Conservation (phyloP, 169 alveolate species). For the Toxoplasma gondii region DNA sequence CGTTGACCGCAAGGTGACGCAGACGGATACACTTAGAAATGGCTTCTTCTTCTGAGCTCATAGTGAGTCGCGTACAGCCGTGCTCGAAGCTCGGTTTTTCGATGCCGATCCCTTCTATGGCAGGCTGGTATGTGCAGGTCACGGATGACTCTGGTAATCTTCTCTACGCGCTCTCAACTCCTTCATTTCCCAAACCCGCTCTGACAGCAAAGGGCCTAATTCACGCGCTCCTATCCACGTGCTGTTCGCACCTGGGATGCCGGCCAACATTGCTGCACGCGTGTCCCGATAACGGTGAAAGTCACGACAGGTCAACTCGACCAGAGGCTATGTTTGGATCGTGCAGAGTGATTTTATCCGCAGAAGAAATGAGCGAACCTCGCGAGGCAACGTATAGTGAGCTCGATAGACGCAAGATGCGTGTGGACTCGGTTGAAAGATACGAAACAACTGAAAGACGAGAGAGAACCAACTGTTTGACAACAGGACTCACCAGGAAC, state of each 20-base stretch:
- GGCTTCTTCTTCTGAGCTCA: no score
- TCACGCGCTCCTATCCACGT: background rate
- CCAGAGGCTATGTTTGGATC: background rate
- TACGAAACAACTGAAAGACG: no score
- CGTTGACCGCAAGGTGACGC: no score
- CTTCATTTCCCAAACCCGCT: background rate
- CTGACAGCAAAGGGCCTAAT: background rate
- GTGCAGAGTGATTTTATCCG: background rate
- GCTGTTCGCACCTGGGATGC: background rate
- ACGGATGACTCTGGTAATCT: background rate
- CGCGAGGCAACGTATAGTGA: no score
- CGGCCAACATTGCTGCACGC: background rate
- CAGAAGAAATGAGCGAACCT: background rate
- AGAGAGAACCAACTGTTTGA: no score
- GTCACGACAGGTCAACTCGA: background rate
- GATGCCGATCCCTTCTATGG: background rate
- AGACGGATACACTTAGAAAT: no score
- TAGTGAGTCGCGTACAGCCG: no score
- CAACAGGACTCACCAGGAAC: no score
- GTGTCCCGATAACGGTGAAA: background rate
- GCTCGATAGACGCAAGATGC: no score
- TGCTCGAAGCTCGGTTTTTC: no score
- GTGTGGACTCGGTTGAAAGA: no score
- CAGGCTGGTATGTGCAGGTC: constrained; percentile 24
- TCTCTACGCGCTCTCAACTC: background rate